phyloP scores from a whole-genome alignment of 176 grass and related monocot genomes.

The Oryza officinalis region DNA sequence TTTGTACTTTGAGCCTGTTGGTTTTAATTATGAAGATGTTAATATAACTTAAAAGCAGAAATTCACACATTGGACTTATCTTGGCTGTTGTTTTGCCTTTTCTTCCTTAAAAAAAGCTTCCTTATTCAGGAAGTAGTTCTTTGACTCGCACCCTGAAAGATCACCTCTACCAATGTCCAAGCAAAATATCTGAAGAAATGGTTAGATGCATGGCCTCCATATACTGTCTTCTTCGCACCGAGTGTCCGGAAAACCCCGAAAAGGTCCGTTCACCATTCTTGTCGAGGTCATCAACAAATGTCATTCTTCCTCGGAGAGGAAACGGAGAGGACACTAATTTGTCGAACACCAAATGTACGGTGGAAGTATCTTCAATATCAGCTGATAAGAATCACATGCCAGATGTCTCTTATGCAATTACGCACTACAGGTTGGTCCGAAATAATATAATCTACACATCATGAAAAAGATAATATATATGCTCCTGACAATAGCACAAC shows the following conservation, averaged over 20 bases:
- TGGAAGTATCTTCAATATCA: slow-evolving; percentile 67
- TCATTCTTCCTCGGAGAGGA: slow-evolving; percentile 55
- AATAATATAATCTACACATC: not conserved
- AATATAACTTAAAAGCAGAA: slow-evolving; percentile 9
- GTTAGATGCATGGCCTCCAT: slow-evolving; percentile 88
- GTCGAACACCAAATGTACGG: slow-evolving; percentile 42
- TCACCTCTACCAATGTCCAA: slow-evolving; percentile 87
- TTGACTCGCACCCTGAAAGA: slow-evolving; percentile 84
- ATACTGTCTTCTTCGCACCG: slow-evolving; percentile 60
- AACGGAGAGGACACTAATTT: slow-evolving; percentile 54
- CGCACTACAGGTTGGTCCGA: slow-evolving; percentile 78
- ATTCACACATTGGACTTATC: slow-evolving; percentile 19
- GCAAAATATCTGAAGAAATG: slow-evolving; percentile 99
- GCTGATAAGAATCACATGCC: slow-evolving; percentile 63
- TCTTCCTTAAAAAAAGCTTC: slow-evolving; percentile 61
- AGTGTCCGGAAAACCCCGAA: slow-evolving; percentile 56
- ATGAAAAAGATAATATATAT: not conserved
- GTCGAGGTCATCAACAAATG: slow-evolving; percentile 80
- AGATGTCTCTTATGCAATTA: slow-evolving; percentile 65
- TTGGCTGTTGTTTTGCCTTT: slow-evolving; percentile 24
- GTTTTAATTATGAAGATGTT: not conserved
- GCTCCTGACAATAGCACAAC: not conserved
- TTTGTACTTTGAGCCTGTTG: not conserved
- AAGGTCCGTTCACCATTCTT: slow-evolving; percentile 67
- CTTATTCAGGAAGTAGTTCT: slow-evolving; percentile 59